phyloP scores from a whole-genome alignment of 495 filamentous ascomycete genomes.

The Durotheca rogersii region DNA sequence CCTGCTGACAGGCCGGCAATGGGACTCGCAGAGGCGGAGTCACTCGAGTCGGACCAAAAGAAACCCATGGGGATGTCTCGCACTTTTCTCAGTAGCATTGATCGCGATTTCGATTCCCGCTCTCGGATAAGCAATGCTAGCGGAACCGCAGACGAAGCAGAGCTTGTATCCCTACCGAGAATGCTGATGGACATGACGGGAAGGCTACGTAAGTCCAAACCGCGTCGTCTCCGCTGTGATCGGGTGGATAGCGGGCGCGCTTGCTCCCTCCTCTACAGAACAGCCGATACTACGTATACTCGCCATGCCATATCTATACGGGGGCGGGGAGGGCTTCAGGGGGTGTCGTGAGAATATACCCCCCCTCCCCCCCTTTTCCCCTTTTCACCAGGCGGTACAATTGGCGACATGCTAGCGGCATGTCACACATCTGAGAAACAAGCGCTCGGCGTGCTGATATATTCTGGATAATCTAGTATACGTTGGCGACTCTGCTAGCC shows the following conservation, averaged over 20 bases:
- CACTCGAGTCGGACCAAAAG: constrained; percentile 17
- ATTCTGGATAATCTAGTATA: constrained; percentile 55
- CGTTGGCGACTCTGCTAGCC: constrained; percentile 70
- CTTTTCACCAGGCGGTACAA: background rate
- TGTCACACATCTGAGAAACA: background rate
- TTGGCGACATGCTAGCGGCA: background rate
- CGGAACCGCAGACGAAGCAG: constrained; percentile 58
- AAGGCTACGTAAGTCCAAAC: constrained; percentile 51
- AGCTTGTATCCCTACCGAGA: constrained; percentile 55
- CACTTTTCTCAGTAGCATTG: constrained; percentile 31
- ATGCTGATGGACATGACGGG: constrained; percentile 62
- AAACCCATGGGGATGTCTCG: constrained; percentile 23
- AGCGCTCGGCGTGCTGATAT: constrained; percentile 8
- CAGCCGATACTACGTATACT: no score
- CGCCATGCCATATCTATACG: no score
- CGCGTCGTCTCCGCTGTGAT: background rate
- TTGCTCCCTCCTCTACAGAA: no score
- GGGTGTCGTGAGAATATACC: no score
- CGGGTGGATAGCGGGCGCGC: no score
- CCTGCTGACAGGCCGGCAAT: constrained; percentile 15
- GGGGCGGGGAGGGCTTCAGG: no score
- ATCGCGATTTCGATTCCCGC: constrained; percentile 52
- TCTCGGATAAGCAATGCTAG: constrained; percentile 52
- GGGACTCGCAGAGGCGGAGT: constrained; percentile 10
- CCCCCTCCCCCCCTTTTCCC: no score